A percentile compares a stretch with the other conserved stretches of the same genome.
Conservation (phyloP, 208 protist genomes). For the Chromosphaera perkinsii region DNA sequence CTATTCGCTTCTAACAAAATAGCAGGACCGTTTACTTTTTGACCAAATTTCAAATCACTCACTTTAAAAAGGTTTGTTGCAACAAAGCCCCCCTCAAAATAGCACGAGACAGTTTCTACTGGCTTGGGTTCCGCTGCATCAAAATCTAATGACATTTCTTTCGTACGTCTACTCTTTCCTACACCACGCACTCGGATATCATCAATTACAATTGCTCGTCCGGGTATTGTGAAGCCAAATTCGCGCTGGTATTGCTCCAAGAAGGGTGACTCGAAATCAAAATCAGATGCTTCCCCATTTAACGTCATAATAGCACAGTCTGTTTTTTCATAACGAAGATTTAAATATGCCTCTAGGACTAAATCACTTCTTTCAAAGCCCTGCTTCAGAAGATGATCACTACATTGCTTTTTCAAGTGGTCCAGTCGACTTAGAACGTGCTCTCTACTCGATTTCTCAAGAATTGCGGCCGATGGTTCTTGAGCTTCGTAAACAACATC, state of each 20-base stretch:
- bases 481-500: slow-evolving; percentile 78
- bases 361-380: background rate
- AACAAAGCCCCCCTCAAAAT: slow-evolving; percentile 52
- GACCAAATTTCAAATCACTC: background rate
- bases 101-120: background rate
- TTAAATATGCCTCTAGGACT: slow-evolving; percentile 63
- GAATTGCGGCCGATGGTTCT: slow-evolving; percentile 57
- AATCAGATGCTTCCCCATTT: slow-evolving; percentile 8
- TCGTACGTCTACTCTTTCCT: slow-evolving; percentile 16
- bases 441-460: background rate
- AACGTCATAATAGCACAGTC: slow-evolving; percentile 78
- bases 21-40: slow-evolving; percentile 67
- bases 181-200: slow-evolving; percentile 76
- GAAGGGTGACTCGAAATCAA: slow-evolving; percentile 48
- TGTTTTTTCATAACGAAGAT: slow-evolving; percentile 80
- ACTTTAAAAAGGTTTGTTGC: slow-evolving; percentile 14
- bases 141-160: background rate
- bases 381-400: too few relatives aligned
- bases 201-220: slow-evolving; percentile 76
- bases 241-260: slow-evolving; percentile 70
- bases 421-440: background rate
- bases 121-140: background rate
- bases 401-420: too few relatives aligned
- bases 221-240: slow-evolving; percentile 76
- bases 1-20: slow-evolving; percentile 76